Conservation (phyloP, 768 basidiomycete genomes). For the Trametes punicea region DNA sequence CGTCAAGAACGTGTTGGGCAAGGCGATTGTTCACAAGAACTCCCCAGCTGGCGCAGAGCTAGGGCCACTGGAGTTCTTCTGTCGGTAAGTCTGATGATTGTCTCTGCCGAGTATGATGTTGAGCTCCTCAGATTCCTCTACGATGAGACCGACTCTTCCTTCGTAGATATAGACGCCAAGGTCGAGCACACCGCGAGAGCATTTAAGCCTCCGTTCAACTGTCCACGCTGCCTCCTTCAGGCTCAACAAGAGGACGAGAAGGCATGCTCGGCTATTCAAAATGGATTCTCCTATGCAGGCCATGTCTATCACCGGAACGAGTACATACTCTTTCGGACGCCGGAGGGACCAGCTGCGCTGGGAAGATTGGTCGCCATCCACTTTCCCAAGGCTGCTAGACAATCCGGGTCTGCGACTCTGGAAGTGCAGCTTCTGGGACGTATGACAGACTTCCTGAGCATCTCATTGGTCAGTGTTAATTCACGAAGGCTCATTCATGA, state of each 20-base stretch:
- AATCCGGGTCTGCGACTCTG: constrained; percentile 23
- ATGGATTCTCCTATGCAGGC: constrained; percentile 47
- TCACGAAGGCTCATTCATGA: constrained; percentile 46
- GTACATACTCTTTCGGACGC: constrained; percentile 46
- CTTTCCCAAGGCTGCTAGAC: constrained; percentile 18
- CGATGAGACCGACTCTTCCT: constrained; percentile 43
- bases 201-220: constrained; percentile 46
- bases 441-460: not conserved
- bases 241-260: constrained; percentile 33
- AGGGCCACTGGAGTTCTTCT: constrained; percentile 48
- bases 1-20: constrained; percentile 43
- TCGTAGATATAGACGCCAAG: constrained; percentile 38
- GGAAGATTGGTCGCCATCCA: constrained; percentile 46
- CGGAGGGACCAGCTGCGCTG: constrained; percentile 51
- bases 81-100: constrained; percentile 40
- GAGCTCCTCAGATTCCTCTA: constrained; percentile 45
- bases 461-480: too few relatives aligned
- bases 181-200: constrained; percentile 23
- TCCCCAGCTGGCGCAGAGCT: constrained; percentile 22
- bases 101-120: not conserved
- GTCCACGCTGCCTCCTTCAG: constrained; percentile 44
- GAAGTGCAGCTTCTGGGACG: constrained; percentile 44
- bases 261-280: constrained; percentile 29
- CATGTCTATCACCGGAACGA: constrained; percentile 58
- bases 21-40: constrained; percentile 41